A percentile compares a stretch with the other conserved stretches of the same genome.
Evolutionary conservation across 2,329 filamentous ascomycete genomes (phyloP).

Genomic region (Geosmithia flava): DNA sequence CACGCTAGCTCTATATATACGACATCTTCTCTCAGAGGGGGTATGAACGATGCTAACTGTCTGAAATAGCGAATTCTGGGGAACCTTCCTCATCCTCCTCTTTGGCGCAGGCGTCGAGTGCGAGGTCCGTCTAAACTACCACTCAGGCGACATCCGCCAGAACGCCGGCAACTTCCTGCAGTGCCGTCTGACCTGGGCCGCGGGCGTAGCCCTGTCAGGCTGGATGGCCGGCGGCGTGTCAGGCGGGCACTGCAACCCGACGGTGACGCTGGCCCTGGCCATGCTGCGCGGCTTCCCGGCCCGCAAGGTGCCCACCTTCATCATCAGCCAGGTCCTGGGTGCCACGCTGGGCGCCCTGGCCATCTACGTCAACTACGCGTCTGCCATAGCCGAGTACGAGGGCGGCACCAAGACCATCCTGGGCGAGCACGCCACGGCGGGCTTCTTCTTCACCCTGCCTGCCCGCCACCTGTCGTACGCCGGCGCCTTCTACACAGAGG

Average conservation of each 20-base stretch:
- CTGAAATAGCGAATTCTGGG: not conserved
- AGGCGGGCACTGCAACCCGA: conserved; percentile 1
- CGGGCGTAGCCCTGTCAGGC: not conserved
- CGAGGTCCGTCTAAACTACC: conserved; percentile 1
- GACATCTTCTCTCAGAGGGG: no score
- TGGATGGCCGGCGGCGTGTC: not conserved
- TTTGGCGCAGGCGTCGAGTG: conserved; percentile 1
- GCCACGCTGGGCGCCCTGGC: not conserved
- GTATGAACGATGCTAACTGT: not conserved
- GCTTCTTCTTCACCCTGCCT: conserved; percentile 1
- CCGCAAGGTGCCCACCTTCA: conserved; percentile 1
- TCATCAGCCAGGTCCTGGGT: not conserved
- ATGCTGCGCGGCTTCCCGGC: not conserved
- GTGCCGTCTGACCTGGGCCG: conserved; percentile 1
- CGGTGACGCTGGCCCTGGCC: not conserved
- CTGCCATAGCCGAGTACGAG: not conserved
- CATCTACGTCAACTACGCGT: not conserved
- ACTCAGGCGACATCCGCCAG: not conserved
- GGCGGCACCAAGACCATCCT: not conserved
- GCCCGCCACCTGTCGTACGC: not conserved
- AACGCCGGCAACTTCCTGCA: conserved; percentile 1
- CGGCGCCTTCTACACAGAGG: conserved; percentile 1
- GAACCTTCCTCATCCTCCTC: not conserved
- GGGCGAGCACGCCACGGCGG: not conserved
- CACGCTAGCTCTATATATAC: no score